These are phyloP conservation scores for Epichloe typhina DNA, from an alignment of 2,329 filamentous ascomycete species.

Conservation along the genomic window DNA sequence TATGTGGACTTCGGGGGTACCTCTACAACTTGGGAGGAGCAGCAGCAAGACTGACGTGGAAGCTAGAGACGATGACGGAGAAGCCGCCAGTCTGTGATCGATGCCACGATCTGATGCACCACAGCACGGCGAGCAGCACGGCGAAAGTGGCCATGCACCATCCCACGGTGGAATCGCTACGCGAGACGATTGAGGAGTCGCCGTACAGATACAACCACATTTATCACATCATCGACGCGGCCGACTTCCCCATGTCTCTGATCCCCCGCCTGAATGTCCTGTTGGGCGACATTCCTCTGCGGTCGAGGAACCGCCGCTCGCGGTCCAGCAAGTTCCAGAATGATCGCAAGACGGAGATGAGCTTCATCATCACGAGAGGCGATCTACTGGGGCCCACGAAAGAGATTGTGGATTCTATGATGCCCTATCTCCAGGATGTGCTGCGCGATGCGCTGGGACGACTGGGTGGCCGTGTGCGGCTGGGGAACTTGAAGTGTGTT, in stretches of 20 bases:
- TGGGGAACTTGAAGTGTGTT: constrained; percentile 79
- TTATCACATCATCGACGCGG: constrained; percentile 89
- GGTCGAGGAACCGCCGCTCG: constrained; percentile 69
- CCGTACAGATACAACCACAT: constrained; percentile 86
- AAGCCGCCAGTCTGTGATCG: constrained; percentile 63
- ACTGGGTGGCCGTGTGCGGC: constrained; percentile 53
- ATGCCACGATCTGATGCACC: constrained; percentile 71
- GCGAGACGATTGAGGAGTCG: constrained; percentile 75
- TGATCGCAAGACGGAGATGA: constrained; percentile 62
- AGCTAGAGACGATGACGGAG: constrained; percentile 4
- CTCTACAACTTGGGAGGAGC: neutral
- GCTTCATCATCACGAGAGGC: constrained; percentile 80
- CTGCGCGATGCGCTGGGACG: constrained; percentile 64
- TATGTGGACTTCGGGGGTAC: neutral
- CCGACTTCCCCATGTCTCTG: constrained; percentile 91
- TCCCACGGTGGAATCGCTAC: constrained; percentile 68
- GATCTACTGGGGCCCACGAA: constrained; percentile 79
- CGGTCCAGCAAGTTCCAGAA: constrained; percentile 50
- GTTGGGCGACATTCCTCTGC: constrained; percentile 58
- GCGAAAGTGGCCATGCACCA: constrained; percentile 53
- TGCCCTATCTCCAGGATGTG: constrained; percentile 71
- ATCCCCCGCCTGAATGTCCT: constrained; percentile 61
- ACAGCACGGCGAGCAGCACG: constrained; percentile 43
- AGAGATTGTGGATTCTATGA: constrained; percentile 68
- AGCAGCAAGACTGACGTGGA: neutral